Base-by-base conservation (phyloP, 352 stramenopile species). In the Stephanocyclus meneghinianus region DNA sequence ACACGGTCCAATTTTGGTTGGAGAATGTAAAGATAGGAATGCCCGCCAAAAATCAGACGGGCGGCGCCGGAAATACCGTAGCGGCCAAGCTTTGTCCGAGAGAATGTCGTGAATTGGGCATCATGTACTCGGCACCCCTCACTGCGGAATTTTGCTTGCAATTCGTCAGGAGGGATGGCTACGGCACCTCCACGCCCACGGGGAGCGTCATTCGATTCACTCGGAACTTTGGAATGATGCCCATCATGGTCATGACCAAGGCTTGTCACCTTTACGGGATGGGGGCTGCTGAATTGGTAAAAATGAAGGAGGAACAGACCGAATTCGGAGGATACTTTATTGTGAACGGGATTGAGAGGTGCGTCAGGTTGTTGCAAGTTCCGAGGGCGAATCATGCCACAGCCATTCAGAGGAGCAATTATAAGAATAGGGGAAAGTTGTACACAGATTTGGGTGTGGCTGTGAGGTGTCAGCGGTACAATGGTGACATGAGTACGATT, bases 261-360 rank as follows among this genome's bases (percentile, higher is more conserved):
- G 94, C 92, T 30, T 99, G 97, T 91, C 96, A 99, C 87, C 89
- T 99, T 37, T 83, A 94, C 57, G 91, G 91, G 4, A 92, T 97
- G 62, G 87, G 82, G 29, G 95, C 96, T 0, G 75, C 86, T 1
- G 85, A 98, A 74, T 87, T 99, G 21, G 92, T 98, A 7, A 80
- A 95, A 73, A 81, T 91, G 8, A 94, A 81, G 35, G 88, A 92
- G 76, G 87, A 92, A 84, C 93, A 95, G 69, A 97, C 97, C 71
- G 97, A 99, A 80, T 96, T 99, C 90, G 97, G 97, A 60, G 97
- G 97, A 48, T 99, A 99, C 80, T 99, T 99, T 76, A 98, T 99
- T 71, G 97, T 98, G 78, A 98, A 98, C 85, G 97, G 97, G 35
- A 99, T 99, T 88, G 97, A 99, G 90, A 94, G 97, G 70, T 97